Percentiles rank a stretch among this genome's conserved stretches.
phyloP scores from a whole-genome alignment of 2,329 filamentous ascomycete genomes.

The Penicillium palitans region DNA sequence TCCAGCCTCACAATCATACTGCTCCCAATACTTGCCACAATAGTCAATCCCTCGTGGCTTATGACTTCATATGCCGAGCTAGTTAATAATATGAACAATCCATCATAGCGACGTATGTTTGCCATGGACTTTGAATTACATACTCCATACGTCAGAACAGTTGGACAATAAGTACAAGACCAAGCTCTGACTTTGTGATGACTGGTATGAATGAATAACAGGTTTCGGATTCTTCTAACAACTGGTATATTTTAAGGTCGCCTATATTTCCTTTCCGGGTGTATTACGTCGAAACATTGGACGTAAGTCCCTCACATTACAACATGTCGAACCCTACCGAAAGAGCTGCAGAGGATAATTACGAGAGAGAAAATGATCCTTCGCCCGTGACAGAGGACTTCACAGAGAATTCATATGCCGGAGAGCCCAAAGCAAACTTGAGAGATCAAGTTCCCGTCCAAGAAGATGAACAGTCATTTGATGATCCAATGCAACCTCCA shows the following conservation, averaged over 20 bases:
- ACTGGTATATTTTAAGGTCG: background rate
- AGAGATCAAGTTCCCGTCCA: conserved; percentile 26
- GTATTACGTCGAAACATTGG: background rate
- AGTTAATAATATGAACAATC: background rate
- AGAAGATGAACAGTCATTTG: conserved; percentile 23
- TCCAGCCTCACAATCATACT: background rate
- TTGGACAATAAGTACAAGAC: background rate
- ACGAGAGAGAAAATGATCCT: conserved; percentile 12
- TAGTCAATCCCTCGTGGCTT: background rate
- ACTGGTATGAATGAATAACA: background rate
- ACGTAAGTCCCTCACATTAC: background rate
- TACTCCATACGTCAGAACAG: background rate
- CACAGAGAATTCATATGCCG: conserved; percentile 25
- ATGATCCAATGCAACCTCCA: conserved; percentile 33
- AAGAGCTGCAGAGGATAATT: conserved; percentile 10
- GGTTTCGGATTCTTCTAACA: background rate
- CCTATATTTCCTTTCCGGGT: background rate
- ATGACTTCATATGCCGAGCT: background rate
- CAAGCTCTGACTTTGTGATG: background rate
- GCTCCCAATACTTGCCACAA: background rate
- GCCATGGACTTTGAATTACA: background rate
- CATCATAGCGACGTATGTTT: background rate
- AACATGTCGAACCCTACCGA: conserved; percentile 7
- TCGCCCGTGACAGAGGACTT: conserved; percentile 9
- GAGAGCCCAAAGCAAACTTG: conserved; percentile 21